These are phyloP conservation scores for Penicillium expansum DNA, from an alignment of 2,329 filamentous ascomycete species.

Conservation along the genomic window DNA sequence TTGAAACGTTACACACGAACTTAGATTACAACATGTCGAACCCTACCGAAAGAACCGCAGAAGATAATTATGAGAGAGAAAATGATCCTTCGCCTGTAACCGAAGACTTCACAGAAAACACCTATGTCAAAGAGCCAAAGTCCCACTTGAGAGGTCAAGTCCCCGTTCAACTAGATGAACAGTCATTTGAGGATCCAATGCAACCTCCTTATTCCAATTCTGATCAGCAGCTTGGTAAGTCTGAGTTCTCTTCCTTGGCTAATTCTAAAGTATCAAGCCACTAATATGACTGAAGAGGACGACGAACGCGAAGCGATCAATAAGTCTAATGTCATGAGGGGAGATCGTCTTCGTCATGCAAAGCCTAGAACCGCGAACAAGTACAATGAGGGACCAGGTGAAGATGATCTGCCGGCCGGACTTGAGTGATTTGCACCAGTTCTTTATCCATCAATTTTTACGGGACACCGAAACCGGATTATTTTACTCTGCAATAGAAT, in stretches of 20 bases:
- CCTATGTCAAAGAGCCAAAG: constrained; percentile 24
- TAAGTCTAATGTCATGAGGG: constrained; percentile 23
- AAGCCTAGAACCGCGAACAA: constrained; percentile 20
- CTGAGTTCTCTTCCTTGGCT: not conserved
- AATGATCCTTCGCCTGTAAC: constrained; percentile 12
- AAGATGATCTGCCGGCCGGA: constrained; percentile 18
- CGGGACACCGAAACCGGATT: not conserved
- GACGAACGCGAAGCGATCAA: constrained; percentile 26
- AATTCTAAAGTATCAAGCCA: not conserved
- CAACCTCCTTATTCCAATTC: constrained; percentile 30
- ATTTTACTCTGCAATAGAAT: not conserved
- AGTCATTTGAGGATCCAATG: constrained; percentile 27
- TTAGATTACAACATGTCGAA: constrained; percentile 2
- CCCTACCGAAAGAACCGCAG: constrained; percentile 2
- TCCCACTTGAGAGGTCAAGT: constrained; percentile 13
- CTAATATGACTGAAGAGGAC: not conserved
- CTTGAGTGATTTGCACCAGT: not conserved
- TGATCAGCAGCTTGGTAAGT: constrained; percentile 31
- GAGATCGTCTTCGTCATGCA: constrained; percentile 24
- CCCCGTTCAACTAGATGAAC: constrained; percentile 27
- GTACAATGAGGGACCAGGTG: constrained; percentile 25
- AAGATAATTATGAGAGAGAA: constrained; percentile 10
- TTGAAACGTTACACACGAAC: not conserved
- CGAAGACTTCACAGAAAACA: constrained; percentile 15
- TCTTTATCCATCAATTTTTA: not conserved